phyloP scores from a whole-genome alignment of 768 basidiomycete genomes.

The Strobilomyces dryophilus region DNA sequence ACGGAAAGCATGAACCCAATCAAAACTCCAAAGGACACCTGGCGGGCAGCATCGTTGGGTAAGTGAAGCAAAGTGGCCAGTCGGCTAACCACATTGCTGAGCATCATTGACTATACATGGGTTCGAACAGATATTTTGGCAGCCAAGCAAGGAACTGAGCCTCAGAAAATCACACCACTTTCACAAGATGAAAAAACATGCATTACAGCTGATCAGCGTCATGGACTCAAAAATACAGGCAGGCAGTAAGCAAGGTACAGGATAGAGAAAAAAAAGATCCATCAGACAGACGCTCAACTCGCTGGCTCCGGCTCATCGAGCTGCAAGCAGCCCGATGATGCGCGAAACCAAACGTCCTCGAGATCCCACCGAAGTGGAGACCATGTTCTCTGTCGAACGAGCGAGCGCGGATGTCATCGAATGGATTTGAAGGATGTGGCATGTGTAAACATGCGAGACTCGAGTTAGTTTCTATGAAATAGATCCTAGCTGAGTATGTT shows the following conservation, averaged over 20 bases:
- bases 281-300: slow-evolving; percentile 43
- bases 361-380: slow-evolving; percentile 34
- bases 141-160: no score
- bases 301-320: slow-evolving; percentile 35
- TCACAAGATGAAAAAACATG: not conserved
- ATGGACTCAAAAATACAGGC: no score
- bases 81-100: not conserved
- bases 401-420: slow-evolving; percentile 64
- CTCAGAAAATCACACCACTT: no score
- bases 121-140: no score
- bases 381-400: slow-evolving; percentile 68
- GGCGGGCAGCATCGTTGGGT: slow-evolving; percentile 26
- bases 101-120: no score
- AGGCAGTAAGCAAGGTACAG: no score
- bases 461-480: slow-evolving; percentile 76
- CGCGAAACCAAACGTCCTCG: slow-evolving; percentile 60
- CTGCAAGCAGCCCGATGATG: slow-evolving; percentile 27
- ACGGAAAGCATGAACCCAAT: slow-evolving; percentile 75
- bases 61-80: slow-evolving; percentile 20
- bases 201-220: not conserved
- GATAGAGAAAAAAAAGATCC: slow-evolving; percentile 26
- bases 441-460: slow-evolving; percentile 79
- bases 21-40: slow-evolving; percentile 51
- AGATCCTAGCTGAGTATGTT: slow-evolving; percentile 82
- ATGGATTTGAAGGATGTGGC: slow-evolving; percentile 67